These are phyloP conservation scores for Phialophora expanda DNA, from an alignment of 2,329 filamentous ascomycete species.

Conservation along the genomic window DNA sequence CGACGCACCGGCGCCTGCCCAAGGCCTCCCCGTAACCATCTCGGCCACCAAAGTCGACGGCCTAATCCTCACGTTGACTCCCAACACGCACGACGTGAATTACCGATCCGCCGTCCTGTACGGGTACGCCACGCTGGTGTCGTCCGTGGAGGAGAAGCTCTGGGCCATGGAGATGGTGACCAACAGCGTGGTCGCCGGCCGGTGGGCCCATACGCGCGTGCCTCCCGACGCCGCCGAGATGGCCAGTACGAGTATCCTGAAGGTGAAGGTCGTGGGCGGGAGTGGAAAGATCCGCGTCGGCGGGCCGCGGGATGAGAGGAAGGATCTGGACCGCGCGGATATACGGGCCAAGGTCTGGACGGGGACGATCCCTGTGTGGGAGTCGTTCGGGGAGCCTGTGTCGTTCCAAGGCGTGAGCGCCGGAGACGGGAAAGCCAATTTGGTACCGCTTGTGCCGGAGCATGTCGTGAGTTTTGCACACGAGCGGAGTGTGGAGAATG, in stretches of 20 bases:
- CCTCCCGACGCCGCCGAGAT: conserved; percentile 76
- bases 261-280: conserved; percentile 69
- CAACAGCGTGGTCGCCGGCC: conserved; percentile 71
- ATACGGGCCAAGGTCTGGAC: conserved; percentile 61
- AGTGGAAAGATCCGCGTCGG: conserved; percentile 76
- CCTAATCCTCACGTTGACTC: conserved; percentile 76
- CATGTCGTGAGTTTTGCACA: conserved; percentile 64
- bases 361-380: conserved; percentile 67
- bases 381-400: conserved; percentile 67
- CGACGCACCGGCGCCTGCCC: conserved; percentile 32
- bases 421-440: conserved; percentile 59
- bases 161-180: conserved; percentile 81
- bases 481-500: conserved; percentile 53
- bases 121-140: conserved; percentile 72
- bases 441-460: conserved; percentile 62
- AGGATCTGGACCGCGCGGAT: conserved; percentile 57
- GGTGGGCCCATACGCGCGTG: conserved; percentile 71
- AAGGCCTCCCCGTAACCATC: conserved; percentile 70
- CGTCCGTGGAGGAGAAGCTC: conserved; percentile 70
- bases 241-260: conserved; percentile 73
- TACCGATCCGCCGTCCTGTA: conserved; percentile 81
- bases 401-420: conserved; percentile 40
- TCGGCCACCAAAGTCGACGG: conserved; percentile 77
- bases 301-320: conserved; percentile 63
- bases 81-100: conserved; percentile 82